phyloP scores from a whole-genome alignment of 805 yeast species.

The Lipomyces yamadae region DNA sequence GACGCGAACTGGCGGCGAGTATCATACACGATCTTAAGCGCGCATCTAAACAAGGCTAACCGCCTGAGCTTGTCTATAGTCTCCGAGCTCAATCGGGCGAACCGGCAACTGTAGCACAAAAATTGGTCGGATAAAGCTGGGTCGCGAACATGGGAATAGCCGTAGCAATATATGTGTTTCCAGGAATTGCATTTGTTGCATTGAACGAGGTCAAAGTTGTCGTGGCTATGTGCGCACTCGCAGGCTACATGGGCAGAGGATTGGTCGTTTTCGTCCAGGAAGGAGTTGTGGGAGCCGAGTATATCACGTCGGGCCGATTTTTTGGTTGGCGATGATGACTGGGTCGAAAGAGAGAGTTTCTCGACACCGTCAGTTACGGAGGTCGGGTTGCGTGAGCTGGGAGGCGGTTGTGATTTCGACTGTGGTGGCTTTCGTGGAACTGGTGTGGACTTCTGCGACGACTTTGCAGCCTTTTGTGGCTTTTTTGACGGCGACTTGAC shows the following conservation, averaged over 20 bases:
- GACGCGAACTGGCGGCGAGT: background rate
- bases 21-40: constrained; percentile 22
- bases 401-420: background rate
- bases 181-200: constrained; percentile 29
- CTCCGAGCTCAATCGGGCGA: background rate
- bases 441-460: background rate
- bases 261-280: background rate
- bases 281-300: constrained; percentile 7
- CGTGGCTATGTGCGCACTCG: constrained; percentile 31
- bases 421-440: background rate
- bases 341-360: background rate
- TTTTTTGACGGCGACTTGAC: background rate
- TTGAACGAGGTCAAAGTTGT: constrained; percentile 31
- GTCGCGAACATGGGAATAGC: constrained; percentile 25
- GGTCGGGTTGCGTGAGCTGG: background rate
- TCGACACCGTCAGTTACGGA: constrained; percentile 1
- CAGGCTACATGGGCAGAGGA: constrained; percentile 14
- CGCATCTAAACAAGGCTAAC: constrained; percentile 30
- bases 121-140: constrained; percentile 17
- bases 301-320: constrained; percentile 11
- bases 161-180: constrained; percentile 36
- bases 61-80: constrained; percentile 10
- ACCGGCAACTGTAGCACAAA: constrained; percentile 24
- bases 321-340: background rate
- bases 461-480: background rate